These are phyloP conservation scores for Plantago coronopus DNA, from an alignment of 305 asterid species.

Conservation along the genomic window DNA sequence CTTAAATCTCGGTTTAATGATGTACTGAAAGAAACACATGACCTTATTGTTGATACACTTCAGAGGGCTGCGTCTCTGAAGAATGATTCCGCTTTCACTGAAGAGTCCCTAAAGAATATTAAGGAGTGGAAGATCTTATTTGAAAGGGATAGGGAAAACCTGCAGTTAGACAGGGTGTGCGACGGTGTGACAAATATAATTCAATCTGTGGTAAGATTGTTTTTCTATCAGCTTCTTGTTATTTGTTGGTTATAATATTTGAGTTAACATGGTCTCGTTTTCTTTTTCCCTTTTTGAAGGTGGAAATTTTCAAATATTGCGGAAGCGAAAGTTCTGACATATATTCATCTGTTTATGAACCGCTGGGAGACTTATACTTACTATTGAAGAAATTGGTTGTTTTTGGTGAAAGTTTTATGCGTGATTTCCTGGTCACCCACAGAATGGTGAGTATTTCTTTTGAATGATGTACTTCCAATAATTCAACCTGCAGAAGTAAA, in stretches of 20 bases:
- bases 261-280: constrained; percentile 11
- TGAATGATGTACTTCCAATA: neutral
- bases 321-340: constrained; percentile 28
- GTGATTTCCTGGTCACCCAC: constrained; percentile 61
- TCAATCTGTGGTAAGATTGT: constrained; percentile 56
- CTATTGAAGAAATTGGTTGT: constrained; percentile 51
- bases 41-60: constrained; percentile 37
- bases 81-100: constrained; percentile 34
- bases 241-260: constrained; percentile 16
- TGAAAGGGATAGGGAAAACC: constrained; percentile 41
- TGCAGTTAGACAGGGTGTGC: constrained; percentile 56
- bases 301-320: constrained; percentile 46
- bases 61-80: constrained; percentile 32
- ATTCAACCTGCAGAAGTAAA: no score
- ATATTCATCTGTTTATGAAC: constrained; percentile 35
- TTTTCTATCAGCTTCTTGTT: constrained; percentile 7
- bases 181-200: constrained; percentile 44
- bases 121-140: constrained; percentile 56
- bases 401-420: constrained; percentile 65
- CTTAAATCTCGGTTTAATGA: constrained; percentile 39
- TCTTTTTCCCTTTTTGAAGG: constrained; percentile 40
- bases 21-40: constrained; percentile 41
- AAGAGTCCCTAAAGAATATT: constrained; percentile 41
- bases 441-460: constrained; percentile 47
- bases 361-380: constrained; percentile 43